Percentiles rank a stretch among this genome's conserved stretches.
Evolutionary conservation across 306 rosid genomes (phyloP).

Genomic region (Quercus ilex): DNA sequence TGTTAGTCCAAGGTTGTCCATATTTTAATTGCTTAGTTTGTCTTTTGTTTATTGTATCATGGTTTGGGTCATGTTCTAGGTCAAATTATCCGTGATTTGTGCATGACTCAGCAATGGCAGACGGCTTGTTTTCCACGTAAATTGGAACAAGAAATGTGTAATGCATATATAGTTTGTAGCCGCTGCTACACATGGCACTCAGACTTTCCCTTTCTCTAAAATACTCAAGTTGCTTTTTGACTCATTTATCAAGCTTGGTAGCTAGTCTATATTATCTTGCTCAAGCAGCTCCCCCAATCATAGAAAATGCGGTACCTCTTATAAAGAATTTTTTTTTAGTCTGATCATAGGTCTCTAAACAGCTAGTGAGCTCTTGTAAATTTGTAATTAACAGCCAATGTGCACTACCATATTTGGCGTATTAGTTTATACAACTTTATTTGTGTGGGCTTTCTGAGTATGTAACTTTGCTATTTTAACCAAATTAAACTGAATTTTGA

Average conservation of each 20-base stretch:
- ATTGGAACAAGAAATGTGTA: neutral
- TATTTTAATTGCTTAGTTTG: neutral
- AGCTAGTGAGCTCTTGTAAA: neutral
- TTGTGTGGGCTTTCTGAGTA: neutral
- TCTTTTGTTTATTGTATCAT: neutral
- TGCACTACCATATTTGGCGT: neutral
- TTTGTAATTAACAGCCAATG: neutral
- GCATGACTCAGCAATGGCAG: neutral
- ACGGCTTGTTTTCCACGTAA: neutral
- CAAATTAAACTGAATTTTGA: neutral
- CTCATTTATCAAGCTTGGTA: neutral
- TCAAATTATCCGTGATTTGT: neutral
- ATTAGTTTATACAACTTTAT: neutral
- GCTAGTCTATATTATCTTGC: neutral
- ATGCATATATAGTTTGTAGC: neutral
- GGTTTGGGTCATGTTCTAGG: neutral
- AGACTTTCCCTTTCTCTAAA: neutral
- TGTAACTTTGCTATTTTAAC: neutral
- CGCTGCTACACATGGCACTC: neutral
- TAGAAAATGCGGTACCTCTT: too few species aligned
- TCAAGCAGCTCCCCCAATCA: neutral
- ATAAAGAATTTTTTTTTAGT: neutral
- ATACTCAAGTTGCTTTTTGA: neutral
- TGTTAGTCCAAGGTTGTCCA: neutral
- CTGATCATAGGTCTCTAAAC: neutral